Evolutionary conservation across 2,329 filamentous ascomycete species (phyloP), one percentile per base, ranked within the genome.

Genomic region (Xylaria multiplex): DNA sequence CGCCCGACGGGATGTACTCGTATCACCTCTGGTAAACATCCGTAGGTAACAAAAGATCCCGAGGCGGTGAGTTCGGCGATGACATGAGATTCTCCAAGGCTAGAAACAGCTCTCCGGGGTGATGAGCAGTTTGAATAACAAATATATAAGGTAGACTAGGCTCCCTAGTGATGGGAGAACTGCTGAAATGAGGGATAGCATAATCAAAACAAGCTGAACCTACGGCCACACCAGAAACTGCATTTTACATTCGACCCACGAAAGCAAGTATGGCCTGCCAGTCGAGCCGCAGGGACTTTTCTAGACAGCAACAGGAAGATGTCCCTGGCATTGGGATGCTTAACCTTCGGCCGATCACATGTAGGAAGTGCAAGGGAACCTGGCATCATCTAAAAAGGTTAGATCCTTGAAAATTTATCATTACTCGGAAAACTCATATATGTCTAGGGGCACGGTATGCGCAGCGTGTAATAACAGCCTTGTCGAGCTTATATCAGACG

Each of bases 341-440:
- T 2, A 53, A 69, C 24, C 48, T 64, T 22, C 58, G 35, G 14
- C 53, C 58, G 3, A 64, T 66, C 19, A 45, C 52, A 14, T 69
- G 67, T 37, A 46, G 60, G 53, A 32, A 42, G 5, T 69, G 67
- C 27, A 46, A 59, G 9, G 65, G 65, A 27, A 62, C 61, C 22
- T 66, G 64, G 35, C 42, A 62, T 42, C 55, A 69, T 56, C 52
- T 57, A 27, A 67, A 62, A 19, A 64, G 57, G 67, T 69, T 62
- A 59, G 59, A 24, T 16, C 6, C 37, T 13, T n/a, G 30, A 9
- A 9, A 24, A 16, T 30, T 13, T 6, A n/a, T 45, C 19, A 6
- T 13, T 7, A n/a, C 16, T 40, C n/a, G 22, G 9, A 16, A 16
- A 50, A 16, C 50, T 59, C 8, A 59, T 16, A 35, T 40, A 32